Base-by-base conservation (phyloP, 2,329 filamentous ascomycete genomes). In the Rhynchosporium agropyri region DNA sequence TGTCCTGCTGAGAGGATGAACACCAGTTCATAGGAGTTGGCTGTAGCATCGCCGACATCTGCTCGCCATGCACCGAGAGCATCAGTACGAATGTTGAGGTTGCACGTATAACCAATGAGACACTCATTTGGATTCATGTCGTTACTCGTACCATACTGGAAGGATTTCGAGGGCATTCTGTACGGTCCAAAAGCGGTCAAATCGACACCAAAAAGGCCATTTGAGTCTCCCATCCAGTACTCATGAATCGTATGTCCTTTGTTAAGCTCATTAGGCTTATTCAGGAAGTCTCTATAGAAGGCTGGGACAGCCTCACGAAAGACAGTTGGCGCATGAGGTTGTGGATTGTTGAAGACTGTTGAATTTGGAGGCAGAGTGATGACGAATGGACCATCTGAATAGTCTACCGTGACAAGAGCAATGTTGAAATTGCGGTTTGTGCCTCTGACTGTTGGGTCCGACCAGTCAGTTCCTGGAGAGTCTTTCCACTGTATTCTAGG, bases 161-260 rank as follows among this genome's bases (percentile, higher is more conserved):
- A 66, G 45, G 65, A 64, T 20, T 40, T 33, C 1, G 51, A 36
- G 3, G 62, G 62, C 51, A 66, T 42, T 49, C 43, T 49, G 20
- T 66, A 66, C 0, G 65, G 55, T 12, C 65, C 65, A 36, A 63
- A 66, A 33, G 55, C 56, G 10, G 65, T 66, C 10, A 66, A 58
- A 46, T 66, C 62, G 13, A 66, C 65, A 12, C 65, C 65, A 38
- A 64, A 66, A 6, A 62, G 62, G 12, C 65, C 65, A 31, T 42
- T 56, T 10, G 65, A 64, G 33, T 66, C 62, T 20, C 57, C 55
- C 65, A 66, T 66, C 65, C 65, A 66, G 55, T 66, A 66, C 40
- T 66, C 65, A 36, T 66, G 65, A 28, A 66, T n/a, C 3, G 65
- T 66, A 33, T 66, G 65, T 8, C 65, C 62, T 42, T 43, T 51